Evolutionary conservation across 192 early-diverging fungal genomes (phyloP).

Genomic region (Chytriomyces sp.): DNA sequence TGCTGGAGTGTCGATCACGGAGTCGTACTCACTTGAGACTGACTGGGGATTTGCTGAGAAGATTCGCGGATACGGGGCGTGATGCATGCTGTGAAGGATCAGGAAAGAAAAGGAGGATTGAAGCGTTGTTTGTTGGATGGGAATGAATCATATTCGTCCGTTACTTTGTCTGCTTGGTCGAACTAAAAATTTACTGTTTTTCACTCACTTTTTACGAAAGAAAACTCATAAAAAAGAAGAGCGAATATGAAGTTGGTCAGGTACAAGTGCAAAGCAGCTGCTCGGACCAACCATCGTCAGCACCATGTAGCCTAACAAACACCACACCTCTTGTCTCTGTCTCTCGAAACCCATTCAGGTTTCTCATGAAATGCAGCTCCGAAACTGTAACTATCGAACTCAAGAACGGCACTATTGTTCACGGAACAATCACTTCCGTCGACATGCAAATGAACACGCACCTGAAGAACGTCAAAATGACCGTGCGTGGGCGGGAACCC

Average conservation of each 20-base stretch:
- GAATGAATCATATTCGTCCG: too few species aligned
- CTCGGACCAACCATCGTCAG: too few species aligned
- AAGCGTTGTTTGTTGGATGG: too few species aligned
- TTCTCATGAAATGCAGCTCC: slow-evolving; percentile 96
- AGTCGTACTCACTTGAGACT: slow-evolving; percentile 85
- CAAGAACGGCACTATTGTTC: slow-evolving; percentile 97
- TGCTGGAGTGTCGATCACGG: slow-evolving; percentile 80
- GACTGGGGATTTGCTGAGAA: slow-evolving; percentile 88
- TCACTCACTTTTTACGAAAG: too few species aligned
- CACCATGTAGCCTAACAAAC: too few species aligned
- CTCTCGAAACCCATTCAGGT: slow-evolving; percentile 58
- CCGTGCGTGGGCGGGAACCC: slow-evolving; percentile 91
- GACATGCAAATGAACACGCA: slow-evolving; percentile 99
- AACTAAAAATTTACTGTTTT: too few species aligned
- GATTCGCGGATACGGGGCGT: slow-evolving; percentile 59
- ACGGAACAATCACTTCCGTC: slow-evolving; percentile 94
- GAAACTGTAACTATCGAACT: slow-evolving; percentile 99
- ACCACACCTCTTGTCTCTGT: too few species aligned
- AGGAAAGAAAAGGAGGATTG: too few species aligned
- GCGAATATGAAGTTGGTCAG: too few species aligned
- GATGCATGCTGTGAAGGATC: neutral
- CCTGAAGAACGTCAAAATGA: slow-evolving; percentile 98
- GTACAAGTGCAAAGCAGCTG: too few species aligned
- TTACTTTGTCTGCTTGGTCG: too few species aligned
- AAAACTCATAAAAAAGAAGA: too few species aligned